phyloP scores from a whole-genome alignment of 108 stramenopile species.

The Nannochloropsis salina region DNA sequence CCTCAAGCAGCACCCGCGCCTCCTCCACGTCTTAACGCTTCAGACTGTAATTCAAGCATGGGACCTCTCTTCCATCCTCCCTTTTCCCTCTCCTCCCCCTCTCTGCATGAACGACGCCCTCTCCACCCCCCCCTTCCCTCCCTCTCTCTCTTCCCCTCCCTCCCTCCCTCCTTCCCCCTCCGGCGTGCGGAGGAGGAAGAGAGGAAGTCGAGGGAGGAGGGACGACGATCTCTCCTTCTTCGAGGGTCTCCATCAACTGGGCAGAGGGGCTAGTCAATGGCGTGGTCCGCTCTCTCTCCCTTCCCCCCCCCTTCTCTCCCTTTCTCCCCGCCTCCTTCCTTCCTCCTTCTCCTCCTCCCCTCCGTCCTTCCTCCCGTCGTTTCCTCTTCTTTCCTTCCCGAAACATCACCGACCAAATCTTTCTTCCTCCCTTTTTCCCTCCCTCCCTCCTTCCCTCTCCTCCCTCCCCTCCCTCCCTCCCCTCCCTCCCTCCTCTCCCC shows the following conservation, averaged over 20 bases:
- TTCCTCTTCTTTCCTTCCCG: not conserved
- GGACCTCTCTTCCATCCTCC: not conserved
- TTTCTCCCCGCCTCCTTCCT: too few relatives aligned
- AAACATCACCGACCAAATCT: too few relatives aligned
- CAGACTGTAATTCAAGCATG: not conserved
- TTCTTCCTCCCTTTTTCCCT: not conserved
- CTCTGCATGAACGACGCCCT: not conserved
- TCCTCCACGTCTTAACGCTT: not conserved
- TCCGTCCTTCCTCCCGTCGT: not conserved
- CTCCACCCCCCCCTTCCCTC: not conserved
- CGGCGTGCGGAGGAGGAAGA: not conserved
- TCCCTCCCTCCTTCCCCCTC: not conserved
- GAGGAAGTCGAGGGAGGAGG: not conserved
- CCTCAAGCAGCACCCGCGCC: not conserved
- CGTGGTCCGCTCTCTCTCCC: not conserved
- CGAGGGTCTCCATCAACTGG: not conserved
- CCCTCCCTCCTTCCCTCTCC: not conserved
- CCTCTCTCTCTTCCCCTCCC: too few relatives aligned
- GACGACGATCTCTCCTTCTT: not conserved
- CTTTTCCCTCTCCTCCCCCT: not conserved
- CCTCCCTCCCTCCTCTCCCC: not conserved
- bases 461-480: not conserved
- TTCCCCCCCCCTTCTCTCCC: too few relatives aligned
- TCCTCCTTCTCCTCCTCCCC: too few relatives aligned
- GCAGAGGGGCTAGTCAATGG: not conserved